These are phyloP conservation scores for Albifimbria verrucaria DNA, from an alignment of 2,329 filamentous ascomycete species.

Conservation along the genomic window DNA sequence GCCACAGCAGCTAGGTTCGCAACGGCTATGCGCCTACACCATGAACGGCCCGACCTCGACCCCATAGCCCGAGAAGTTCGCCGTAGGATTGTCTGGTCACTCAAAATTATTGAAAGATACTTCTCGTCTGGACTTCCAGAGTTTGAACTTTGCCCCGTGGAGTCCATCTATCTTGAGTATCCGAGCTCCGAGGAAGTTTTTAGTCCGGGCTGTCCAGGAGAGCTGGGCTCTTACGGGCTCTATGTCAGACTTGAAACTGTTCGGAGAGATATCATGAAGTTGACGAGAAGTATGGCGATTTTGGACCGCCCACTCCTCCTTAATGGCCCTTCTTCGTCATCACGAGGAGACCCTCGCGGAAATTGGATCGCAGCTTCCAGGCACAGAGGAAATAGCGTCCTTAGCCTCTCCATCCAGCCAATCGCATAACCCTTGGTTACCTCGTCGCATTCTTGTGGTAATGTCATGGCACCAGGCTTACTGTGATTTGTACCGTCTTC, in stretches of 20 bases:
- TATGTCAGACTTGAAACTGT: no score
- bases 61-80: not conserved
- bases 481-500: slow-evolving; percentile 36
- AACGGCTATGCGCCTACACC: not conserved
- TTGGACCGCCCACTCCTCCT: no score
- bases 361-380: no score
- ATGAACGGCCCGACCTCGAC: not conserved
- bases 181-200: not conserved
- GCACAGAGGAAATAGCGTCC: no score
- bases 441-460: not conserved
- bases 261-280: no score
- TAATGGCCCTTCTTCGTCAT: no score
- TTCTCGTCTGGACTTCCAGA: not conserved
- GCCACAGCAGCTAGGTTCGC: not conserved
- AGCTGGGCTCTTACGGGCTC: no score
- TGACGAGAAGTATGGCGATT: no score
- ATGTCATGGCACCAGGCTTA: slow-evolving; percentile 28
- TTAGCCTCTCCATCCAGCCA: not conserved
- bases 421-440: not conserved
- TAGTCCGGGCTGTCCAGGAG: no score
- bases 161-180: not conserved
- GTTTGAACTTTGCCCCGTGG: not conserved
- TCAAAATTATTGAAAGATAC: not conserved
- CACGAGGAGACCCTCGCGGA: no score
- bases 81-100: not conserved